phyloP scores from a whole-genome alignment of 768 basidiomycete genomes.

The Termitomyces titanicus region DNA sequence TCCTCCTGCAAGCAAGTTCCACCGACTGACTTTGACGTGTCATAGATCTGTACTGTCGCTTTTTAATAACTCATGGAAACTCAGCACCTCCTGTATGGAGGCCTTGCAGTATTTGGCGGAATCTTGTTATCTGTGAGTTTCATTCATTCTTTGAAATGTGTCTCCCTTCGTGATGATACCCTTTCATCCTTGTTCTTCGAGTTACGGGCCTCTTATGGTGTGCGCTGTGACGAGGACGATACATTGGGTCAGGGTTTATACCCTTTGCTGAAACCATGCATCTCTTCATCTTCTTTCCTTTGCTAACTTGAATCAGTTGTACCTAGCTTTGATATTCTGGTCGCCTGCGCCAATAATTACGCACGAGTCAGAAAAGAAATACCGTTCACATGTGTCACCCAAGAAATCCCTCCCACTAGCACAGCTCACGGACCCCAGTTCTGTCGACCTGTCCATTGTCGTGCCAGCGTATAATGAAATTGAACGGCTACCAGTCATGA shows the following conservation, averaged over 20 bases:
- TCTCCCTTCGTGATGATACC: constrained; percentile 48
- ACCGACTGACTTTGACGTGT: constrained; percentile 1
- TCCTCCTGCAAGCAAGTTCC: not conserved
- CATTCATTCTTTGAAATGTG: not conserved
- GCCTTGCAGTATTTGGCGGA: constrained; percentile 26
- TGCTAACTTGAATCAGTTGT: constrained; percentile 45
- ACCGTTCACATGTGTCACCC: constrained; percentile 53
- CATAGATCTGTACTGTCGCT: constrained; percentile 6
- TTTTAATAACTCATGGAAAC: constrained; percentile 24
- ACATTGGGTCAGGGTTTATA: constrained; percentile 44
- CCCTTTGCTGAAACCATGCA: constrained; percentile 34
- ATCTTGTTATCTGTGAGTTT: constrained; percentile 36
- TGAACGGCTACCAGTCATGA: constrained; percentile 80
- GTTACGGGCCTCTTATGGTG: constrained; percentile 48
- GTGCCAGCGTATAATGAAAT: constrained; percentile 93
- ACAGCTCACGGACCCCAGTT: constrained; percentile 48
- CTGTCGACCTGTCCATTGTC: constrained; percentile 74
- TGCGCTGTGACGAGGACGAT: constrained; percentile 69
- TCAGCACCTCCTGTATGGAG: constrained; percentile 31
- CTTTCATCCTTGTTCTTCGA: constrained; percentile 95
- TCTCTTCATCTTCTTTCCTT: constrained; percentile 5
- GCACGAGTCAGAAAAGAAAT: constrained; percentile 64
- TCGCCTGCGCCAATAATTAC: constrained; percentile 68
- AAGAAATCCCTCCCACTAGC: constrained; percentile 53
- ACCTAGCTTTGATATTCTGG: constrained; percentile 67